Conservation (phyloP, 139 green algal genomes). For the Micractinium conductrix region DNA sequence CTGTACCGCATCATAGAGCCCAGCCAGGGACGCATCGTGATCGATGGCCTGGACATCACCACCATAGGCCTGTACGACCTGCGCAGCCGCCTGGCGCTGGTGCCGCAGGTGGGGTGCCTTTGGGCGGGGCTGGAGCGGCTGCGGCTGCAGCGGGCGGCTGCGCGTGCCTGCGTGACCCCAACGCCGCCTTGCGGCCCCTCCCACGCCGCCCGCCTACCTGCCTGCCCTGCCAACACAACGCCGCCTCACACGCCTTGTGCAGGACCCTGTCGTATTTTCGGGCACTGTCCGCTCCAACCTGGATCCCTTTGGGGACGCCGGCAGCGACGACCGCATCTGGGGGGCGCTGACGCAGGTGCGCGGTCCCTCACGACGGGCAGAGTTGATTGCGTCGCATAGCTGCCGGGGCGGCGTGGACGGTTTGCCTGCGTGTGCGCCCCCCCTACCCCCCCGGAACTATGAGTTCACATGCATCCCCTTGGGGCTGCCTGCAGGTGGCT, state of each 20-base stretch:
- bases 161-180: not conserved
- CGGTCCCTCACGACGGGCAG: no score
- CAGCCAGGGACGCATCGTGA: constrained; percentile 74
- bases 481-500: no score
- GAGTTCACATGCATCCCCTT: no score
- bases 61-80: constrained; percentile 76
- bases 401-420: no score
- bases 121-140: no score
- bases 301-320: constrained; percentile 86
- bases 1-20: constrained; percentile 78
- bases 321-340: constrained; percentile 49
- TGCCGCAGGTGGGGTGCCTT: constrained; percentile 59
- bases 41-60: constrained; percentile 89
- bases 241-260: no score
- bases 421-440: no score
- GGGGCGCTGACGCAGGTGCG: constrained; percentile 38
- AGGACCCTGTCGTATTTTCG: constrained; percentile 96
- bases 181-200: not conserved
- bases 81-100: constrained; percentile 68
- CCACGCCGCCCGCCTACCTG: not conserved
- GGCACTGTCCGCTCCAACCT: constrained; percentile 93
- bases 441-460: no score
- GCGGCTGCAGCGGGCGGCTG: no score
- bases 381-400: no score
- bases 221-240: not conserved